Conservation (phyloP, 352 stramenopile species). For the Globisporangium cystogenes region DNA sequence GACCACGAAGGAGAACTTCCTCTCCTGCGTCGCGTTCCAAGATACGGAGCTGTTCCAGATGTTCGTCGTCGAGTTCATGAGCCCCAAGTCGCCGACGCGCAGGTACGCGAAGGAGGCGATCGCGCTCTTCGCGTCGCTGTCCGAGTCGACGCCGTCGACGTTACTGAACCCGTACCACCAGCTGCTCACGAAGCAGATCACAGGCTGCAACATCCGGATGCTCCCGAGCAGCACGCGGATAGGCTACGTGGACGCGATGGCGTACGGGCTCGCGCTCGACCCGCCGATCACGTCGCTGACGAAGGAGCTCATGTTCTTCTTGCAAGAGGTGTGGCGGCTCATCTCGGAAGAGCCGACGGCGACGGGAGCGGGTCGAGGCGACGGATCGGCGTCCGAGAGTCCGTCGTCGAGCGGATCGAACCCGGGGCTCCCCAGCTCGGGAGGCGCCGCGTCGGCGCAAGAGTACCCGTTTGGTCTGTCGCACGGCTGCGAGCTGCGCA, state of each 20-base stretch:
- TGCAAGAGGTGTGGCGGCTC: slow-evolving; percentile 82
- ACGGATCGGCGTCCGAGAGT: slow-evolving; percentile 13
- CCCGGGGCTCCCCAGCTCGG: slow-evolving; percentile 13
- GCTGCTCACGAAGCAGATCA: slow-evolving; percentile 83
- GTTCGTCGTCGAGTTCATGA: slow-evolving; percentile 85
- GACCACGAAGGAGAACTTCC: slow-evolving; percentile 53
- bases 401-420: slow-evolving; percentile 8
- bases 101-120: slow-evolving; percentile 75
- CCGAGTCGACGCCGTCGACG: slow-evolving; percentile 51
- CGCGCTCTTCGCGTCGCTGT: slow-evolving; percentile 40
- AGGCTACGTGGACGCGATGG: slow-evolving; percentile 85
- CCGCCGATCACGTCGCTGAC: slow-evolving; percentile 79
- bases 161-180: slow-evolving; percentile 83
- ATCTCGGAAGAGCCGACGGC: slow-evolving; percentile 65
- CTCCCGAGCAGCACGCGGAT: slow-evolving; percentile 60
- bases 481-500: slow-evolving; percentile 73
- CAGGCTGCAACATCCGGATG: slow-evolving; percentile 67
- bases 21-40: slow-evolving; percentile 71
- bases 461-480: slow-evolving; percentile 87
- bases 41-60: slow-evolving; percentile 85
- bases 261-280: slow-evolving; percentile 64
- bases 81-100: slow-evolving; percentile 57
- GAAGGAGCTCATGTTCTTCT: slow-evolving; percentile 81
- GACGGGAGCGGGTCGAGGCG: slow-evolving; percentile 15
- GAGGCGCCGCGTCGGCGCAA: slow-evolving; percentile 48